Base-by-base conservation (phyloP, 441 rosid genomes). In the Adansonia madagascariensis region DNA sequence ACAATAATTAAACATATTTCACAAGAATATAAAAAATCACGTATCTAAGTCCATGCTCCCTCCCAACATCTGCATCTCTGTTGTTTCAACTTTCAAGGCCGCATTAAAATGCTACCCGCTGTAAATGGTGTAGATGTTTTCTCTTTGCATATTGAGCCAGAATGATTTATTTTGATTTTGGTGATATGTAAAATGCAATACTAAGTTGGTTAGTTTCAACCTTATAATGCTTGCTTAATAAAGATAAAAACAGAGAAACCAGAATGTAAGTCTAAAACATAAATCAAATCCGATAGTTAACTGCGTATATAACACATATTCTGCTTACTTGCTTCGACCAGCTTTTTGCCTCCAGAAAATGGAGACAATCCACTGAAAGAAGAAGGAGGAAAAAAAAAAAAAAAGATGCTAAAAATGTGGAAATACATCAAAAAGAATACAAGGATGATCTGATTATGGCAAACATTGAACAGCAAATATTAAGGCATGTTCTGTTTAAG, bases 331-430 rank as follows among this genome's bases (percentile, higher is more conserved):
- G 97, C 89, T 92, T 81, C 84, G 89, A 49, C 77, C 89, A 84
- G 97, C 92, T 80, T 81, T 92, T 82, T 78, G 86, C 84, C 94
- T 90, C 99, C 99, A 92, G 78, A 86, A 87, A 76, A 92, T 83
- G 35, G 89, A 79, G 80, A 91, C 89, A 11, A 89, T 79, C 97
- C 97, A 91, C 99, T 95, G 95, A 80, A 86, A 41, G 75, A 27
- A 1, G 39, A 43, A 63, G 2, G 2, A 27, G 0, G 1, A 1
- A 27, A 27, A 27, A 27, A 2, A 55, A 55, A n/a, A 53, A 53
- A 35, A 39, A 14, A 41, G 53, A 49, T 14, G 35, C 41, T 24
- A 14, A 22, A 65, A 62, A 17, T 4, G 71, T 24, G 56, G 50
- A 7, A 47, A 53, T 14, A 27, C 35, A n/a, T 43, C 12, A 56